These are phyloP conservation scores for Phytophthora pseudosyringae DNA, from an alignment of 352 stramenopile genomes.

Conservation along the genomic window DNA sequence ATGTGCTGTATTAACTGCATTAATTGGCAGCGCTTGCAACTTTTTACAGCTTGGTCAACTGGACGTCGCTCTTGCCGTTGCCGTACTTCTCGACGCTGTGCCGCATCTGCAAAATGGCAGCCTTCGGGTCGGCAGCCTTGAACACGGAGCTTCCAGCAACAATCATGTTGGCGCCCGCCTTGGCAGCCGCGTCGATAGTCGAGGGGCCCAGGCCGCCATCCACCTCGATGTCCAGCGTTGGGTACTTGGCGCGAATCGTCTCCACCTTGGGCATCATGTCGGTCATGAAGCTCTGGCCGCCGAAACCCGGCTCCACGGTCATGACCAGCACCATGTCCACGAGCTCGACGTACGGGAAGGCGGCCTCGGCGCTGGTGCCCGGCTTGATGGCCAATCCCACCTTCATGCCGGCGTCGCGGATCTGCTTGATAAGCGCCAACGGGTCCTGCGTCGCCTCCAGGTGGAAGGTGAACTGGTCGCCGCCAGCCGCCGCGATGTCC, in stretches of 20 bases:
- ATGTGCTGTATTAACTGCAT: not conserved
- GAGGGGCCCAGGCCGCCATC: constrained; percentile 94
- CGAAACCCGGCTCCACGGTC: constrained; percentile 98
- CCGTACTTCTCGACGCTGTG: constrained; percentile 83
- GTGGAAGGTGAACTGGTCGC: constrained; percentile 97
- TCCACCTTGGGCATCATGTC: constrained; percentile 96
- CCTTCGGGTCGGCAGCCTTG: constrained; percentile 68
- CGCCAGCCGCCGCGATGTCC: constrained; percentile 94
- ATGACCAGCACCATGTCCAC: constrained; percentile 98
- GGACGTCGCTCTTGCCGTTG: constrained; percentile 74
- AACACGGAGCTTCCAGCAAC: constrained; percentile 97
- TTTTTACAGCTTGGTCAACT: constrained; percentile 61
- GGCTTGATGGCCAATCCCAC: constrained; percentile 97
- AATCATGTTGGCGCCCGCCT: constrained; percentile 97
- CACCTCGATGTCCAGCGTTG: constrained; percentile 97
- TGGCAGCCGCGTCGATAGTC: constrained; percentile 94
- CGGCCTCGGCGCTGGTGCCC: constrained; percentile 88
- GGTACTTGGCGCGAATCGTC: constrained; percentile 89
- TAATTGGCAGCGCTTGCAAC: not conserved
- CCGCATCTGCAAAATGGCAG: constrained; percentile 82
- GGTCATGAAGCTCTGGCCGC: constrained; percentile 97
- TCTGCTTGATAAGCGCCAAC: constrained; percentile 84
- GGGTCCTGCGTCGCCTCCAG: constrained; percentile 86
- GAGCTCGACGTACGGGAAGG: constrained; percentile 86
- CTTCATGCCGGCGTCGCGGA: constrained; percentile 92